A percentile compares a stretch with the other conserved stretches of the same genome.
These are phyloP conservation scores for Aspergillus bombycis DNA, from an alignment of 2,329 filamentous ascomycete species.

Conservation along the genomic window DNA sequence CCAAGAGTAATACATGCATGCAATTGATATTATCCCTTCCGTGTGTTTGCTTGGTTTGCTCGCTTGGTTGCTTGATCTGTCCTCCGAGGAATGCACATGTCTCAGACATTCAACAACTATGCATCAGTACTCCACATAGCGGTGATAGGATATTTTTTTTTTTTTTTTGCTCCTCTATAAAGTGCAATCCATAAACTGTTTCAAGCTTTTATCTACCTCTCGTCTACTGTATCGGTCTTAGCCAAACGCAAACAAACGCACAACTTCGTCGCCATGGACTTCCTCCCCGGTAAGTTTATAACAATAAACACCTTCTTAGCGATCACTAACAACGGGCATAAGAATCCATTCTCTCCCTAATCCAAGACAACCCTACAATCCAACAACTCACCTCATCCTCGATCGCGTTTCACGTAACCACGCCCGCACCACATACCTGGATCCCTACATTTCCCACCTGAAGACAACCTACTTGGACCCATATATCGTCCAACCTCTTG, in stretches of 20 bases:
- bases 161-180: neutral
- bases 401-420: conserved; percentile 17
- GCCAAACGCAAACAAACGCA: neutral
- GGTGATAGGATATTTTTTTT: neutral
- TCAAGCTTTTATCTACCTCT: neutral
- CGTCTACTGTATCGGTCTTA: neutral
- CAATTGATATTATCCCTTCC: neutral
- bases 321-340: neutral
- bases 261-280: conserved; percentile 16
- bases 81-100: neutral
- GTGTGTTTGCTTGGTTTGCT: conserved; percentile 4
- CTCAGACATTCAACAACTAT: neutral
- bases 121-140: neutral
- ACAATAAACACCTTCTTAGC: neutral
- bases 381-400: conserved; percentile 22
- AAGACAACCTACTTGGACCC: conserved; percentile 50
- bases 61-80: neutral
- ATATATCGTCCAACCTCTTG: conserved; percentile 50
- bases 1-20: neutral
- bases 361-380: conserved; percentile 19
- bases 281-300: conserved; percentile 17
- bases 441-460: conserved; percentile 29
- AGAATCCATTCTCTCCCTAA: conserved; percentile 20
- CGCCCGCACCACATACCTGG: conserved; percentile 16
- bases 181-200: neutral